A percentile compares a stretch with the other conserved stretches of the same genome.
These are phyloP conservation scores for Lonicera japonica DNA, from an alignment of 129 eudicot genomes.

Conservation along the genomic window DNA sequence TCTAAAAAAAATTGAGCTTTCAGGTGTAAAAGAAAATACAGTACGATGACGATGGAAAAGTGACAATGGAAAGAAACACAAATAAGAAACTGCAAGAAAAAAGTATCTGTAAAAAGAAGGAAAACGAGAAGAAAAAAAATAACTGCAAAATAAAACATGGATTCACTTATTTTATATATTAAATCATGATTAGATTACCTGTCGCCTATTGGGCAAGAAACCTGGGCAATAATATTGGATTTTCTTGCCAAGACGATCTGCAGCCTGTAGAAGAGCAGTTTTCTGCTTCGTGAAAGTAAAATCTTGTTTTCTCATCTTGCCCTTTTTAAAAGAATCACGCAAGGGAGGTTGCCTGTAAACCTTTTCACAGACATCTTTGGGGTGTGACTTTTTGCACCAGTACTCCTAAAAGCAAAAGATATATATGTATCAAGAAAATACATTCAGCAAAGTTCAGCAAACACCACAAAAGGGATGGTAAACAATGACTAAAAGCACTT, in stretches of 20 bases:
- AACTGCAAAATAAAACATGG: not conserved
- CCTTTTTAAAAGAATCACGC: conserved; percentile 68
- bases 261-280: conserved; percentile 63
- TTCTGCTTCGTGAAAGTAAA: conserved; percentile 71
- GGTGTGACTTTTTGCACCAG: conserved; percentile 97
- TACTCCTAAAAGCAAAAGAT: conserved; percentile 51
- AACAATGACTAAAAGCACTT: no score
- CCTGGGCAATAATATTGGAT: conserved; percentile 87
- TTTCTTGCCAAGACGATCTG: conserved; percentile 77
- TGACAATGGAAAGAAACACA: not conserved
- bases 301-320: conserved; percentile 80
- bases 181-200: conserved; percentile 42
- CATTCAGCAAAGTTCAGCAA: not conserved
- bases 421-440: not conserved
- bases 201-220: conserved; percentile 85
- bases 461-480: no score
- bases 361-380: conserved; percentile 93
- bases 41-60: not conserved
- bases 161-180: not conserved
- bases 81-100: not conserved
- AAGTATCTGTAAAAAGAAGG: not conserved
- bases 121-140: not conserved
- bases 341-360: conserved; percentile 95
- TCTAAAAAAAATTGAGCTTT: no score
- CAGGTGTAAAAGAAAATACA: no score